Conservation (phyloP, 2,329 filamentous ascomycete genomes). For the Neophaeococcomyces aloes region DNA sequence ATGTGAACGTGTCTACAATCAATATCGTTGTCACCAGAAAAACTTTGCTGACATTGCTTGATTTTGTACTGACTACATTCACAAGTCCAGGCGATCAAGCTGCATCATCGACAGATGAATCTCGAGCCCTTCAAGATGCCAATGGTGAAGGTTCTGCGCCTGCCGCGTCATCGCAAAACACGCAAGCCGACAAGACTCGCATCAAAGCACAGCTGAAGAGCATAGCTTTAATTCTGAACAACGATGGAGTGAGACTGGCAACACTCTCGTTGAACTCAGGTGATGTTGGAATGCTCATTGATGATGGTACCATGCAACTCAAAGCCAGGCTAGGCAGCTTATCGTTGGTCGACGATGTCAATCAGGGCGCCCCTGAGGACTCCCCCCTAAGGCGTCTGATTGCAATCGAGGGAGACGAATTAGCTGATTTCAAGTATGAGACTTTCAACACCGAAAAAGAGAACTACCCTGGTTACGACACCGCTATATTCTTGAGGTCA, state of each 20-base stretch:
- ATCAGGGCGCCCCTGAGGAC: slow-evolving; percentile 70
- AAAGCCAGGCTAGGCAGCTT: slow-evolving; percentile 79
- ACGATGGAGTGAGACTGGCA: slow-evolving; percentile 88
- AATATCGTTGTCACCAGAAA: slow-evolving; percentile 89
- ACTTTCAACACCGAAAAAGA: slow-evolving; percentile 72
- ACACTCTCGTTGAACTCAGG: slow-evolving; percentile 88
- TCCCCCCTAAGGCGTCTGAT: slow-evolving; percentile 78
- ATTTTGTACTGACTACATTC: slow-evolving; percentile 91
- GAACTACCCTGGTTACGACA: slow-evolving; percentile 87
- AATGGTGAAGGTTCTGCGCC: slow-evolving; percentile 17
- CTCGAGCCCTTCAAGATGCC: slow-evolving; percentile 33
- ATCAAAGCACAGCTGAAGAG: slow-evolving; percentile 91
- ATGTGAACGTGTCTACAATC: slow-evolving; percentile 85
- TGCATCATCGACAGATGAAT: slow-evolving; percentile 23
- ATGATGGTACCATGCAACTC: slow-evolving; percentile 76
- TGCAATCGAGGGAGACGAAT: slow-evolving; percentile 87
- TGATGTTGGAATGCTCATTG: slow-evolving; percentile 79
- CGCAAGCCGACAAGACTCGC: slow-evolving; percentile 63
- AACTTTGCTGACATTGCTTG: slow-evolving; percentile 80
- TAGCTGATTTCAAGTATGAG: slow-evolving; percentile 95
- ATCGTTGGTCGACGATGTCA: slow-evolving; percentile 84
- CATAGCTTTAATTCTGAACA: slow-evolving; percentile 90
- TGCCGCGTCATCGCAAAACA: slow-evolving; percentile 10
- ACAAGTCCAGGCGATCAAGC: slow-evolving; percentile 45
- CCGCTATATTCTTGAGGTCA: slow-evolving; percentile 77